Percentiles rank a stretch among this genome's conserved stretches.
These are phyloP conservation scores for Suillus weaverae DNA, from an alignment of 768 basidiomycete genomes.

Conservation along the genomic window DNA sequence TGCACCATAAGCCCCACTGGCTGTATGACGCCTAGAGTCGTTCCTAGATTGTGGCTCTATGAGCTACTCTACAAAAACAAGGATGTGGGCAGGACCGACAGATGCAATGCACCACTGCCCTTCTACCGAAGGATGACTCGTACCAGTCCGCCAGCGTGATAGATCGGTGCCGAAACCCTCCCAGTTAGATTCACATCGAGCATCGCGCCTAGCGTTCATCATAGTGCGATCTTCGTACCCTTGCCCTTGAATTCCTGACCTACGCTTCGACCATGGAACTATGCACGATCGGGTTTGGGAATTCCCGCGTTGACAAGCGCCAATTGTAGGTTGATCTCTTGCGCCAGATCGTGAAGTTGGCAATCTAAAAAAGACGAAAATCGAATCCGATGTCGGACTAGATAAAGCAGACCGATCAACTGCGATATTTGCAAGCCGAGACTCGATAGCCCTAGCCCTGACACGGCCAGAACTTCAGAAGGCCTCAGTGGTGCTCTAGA, in stretches of 20 bases:
- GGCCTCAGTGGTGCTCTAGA: constrained; percentile 12
- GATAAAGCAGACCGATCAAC: neutral
- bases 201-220: constrained; percentile 76
- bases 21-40: neutral
- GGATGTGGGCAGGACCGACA: neutral
- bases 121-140: neutral
- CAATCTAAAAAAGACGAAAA: constrained; percentile 31
- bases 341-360: constrained; percentile 50
- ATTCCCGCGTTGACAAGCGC: constrained; percentile 59
- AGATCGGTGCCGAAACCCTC: constrained; percentile 84
- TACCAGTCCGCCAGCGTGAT: neutral
- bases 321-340: neutral
- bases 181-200: constrained; percentile 78
- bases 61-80: neutral
- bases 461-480: constrained; percentile 39
- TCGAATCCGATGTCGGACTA: neutral
- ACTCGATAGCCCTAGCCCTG: constrained; percentile 52
- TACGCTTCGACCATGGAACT: constrained; percentile 64
- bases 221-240: constrained; percentile 66
- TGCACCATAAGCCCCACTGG: neutral
- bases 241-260: constrained; percentile 75
- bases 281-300: constrained; percentile 69
- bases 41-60: neutral
- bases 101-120: neutral
- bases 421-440: constrained; percentile 32